Evolutionary conservation across 2,329 filamentous ascomycete genomes (phyloP), one percentile per base, ranked within the genome.

Genomic region (Dendryphion nanum): DNA sequence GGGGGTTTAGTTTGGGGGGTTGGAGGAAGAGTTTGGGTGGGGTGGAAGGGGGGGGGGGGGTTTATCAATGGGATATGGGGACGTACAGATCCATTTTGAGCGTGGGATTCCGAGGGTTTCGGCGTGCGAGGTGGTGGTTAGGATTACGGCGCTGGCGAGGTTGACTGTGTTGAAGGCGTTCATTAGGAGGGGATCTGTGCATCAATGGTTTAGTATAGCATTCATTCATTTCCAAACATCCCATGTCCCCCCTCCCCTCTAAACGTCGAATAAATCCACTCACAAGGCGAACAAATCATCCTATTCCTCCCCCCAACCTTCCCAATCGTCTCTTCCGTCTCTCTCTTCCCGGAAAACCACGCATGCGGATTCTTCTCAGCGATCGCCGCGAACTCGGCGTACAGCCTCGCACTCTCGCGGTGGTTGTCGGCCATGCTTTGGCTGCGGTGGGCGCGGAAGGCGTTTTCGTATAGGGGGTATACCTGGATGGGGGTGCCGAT

Each of bases 161-260:
- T 86, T 85, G 23, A 86, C 75, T 2, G 73, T 82, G 47, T 85
- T 86, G 63, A 85, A 85, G 0, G 82, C 82, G 51, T 86, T 86
- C 82, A 85, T 85, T 7, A 85, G 61, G 0, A 86, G 64, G 0
- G 81, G 80, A 61, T 85, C 81, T 85, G 33, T 26, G 23, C 8
- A n/a, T n/a, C n/a, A n/a, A n/a, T n/a, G 23, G 30, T n/a, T n/a
- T n/a, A n/a, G n/a, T n/a, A n/a, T n/a, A n/a, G n/a, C n/a, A n/a
- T n/a, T n/a, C n/a, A n/a, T n/a, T n/a, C n/a, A n/a, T n/a, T n/a
- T n/a, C n/a, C n/a, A n/a, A n/a, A n/a, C n/a, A n/a, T n/a, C n/a
- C n/a, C n/a, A n/a, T n/a, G n/a, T n/a, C n/a, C n/a, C n/a, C n/a
- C n/a, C n/a, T n/a, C n/a, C n/a, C n/a, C n/a, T n/a, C n/a, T n/a